Evolutionary conservation across 2,329 filamentous ascomycete genomes (phyloP).

Genomic region (Colletotrichum echinochloae): DNA sequence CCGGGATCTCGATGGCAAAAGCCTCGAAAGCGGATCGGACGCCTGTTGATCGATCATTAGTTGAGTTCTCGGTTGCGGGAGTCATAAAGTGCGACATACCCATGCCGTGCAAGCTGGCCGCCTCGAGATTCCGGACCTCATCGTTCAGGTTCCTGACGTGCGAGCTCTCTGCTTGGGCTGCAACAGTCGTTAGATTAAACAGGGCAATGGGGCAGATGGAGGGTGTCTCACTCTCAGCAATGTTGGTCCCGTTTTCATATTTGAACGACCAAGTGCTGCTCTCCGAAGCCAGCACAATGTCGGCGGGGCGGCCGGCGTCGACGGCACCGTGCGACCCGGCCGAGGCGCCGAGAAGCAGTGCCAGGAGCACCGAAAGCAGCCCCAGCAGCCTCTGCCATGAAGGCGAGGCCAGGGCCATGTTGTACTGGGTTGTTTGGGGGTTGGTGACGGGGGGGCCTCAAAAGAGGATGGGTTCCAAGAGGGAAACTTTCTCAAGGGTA

Average conservation of each 20-base stretch:
- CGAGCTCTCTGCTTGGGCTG: slow-evolving; percentile 37
- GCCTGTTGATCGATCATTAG: background rate
- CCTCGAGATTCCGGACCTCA: slow-evolving; percentile 21
- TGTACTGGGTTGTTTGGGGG: background rate
- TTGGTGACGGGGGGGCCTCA: slow-evolving; percentile 35
- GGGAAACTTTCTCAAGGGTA: slow-evolving; percentile 6
- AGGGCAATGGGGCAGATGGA: rapidly evolving
- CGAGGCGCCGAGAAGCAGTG: slow-evolving; percentile 34
- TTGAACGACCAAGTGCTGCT: slow-evolving; percentile 27
- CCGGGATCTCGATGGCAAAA: slow-evolving; percentile 29
- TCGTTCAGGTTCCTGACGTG: slow-evolving; percentile 16
- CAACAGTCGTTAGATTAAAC: background rate
- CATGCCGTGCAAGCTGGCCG: slow-evolving; percentile 33
- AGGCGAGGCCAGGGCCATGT: slow-evolving; percentile 39
- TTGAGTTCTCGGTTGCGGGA: too few relatives aligned
- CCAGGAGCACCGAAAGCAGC: slow-evolving; percentile 38
- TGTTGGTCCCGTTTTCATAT: slow-evolving; percentile 35
- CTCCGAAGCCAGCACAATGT: slow-evolving; percentile 24
- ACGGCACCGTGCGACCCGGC: slow-evolving; percentile 31
- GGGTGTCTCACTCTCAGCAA: slow-evolving; percentile 29
- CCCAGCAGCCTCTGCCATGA: slow-evolving; percentile 38
- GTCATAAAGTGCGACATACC: background rate
- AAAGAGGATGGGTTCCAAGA: slow-evolving; percentile 38
- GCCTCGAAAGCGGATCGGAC: slow-evolving; percentile 28
- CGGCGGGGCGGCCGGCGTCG: slow-evolving; percentile 26